A percentile compares a stretch with the other conserved stretches of the same genome.
Conservation (phyloP, 768 basidiomycete genomes). For the Tephrocybe rancida region DNA sequence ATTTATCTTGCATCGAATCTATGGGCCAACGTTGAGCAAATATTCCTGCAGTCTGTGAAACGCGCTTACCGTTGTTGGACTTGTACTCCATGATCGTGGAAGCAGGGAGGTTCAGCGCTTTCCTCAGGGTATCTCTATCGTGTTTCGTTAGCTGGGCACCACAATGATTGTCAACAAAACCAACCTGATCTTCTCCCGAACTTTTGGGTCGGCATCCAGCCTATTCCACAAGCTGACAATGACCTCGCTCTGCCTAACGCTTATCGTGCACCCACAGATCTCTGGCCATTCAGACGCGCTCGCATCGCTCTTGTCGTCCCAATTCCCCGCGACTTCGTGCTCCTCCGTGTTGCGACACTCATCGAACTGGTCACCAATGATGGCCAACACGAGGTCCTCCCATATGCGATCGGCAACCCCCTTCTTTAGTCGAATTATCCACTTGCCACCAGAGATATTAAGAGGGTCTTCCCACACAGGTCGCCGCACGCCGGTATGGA, state of each 20-base stretch:
- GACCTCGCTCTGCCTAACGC: conserved; percentile 91
- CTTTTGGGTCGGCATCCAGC: conserved; percentile 72
- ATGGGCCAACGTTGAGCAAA: conserved; percentile 2
- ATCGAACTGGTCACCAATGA: conserved; percentile 91
- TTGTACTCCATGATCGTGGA: conserved; percentile 93
- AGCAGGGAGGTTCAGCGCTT: conserved; percentile 73
- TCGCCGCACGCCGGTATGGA: conserved; percentile 81
- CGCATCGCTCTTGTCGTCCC: conserved; percentile 38
- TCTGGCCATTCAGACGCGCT: conserved; percentile 63
- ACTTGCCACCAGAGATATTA: conserved; percentile 88
- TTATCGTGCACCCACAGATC: conserved; percentile 95
- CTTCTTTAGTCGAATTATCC: conserved; percentile 92
- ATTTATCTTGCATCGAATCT: conserved; percentile 92
- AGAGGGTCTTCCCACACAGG: conserved; percentile 97
- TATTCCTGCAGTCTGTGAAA: not conserved
- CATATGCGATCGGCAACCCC: conserved; percentile 89
- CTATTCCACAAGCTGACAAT: conserved; percentile 94
- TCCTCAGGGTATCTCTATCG: conserved; percentile 76
- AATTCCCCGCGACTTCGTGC: conserved; percentile 27
- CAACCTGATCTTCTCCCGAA: conserved; percentile 82
- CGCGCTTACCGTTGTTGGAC: conserved; percentile 76
- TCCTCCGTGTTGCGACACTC: conserved; percentile 48
- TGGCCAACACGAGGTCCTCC: conserved; percentile 86
- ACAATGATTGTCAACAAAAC: conserved; percentile 23
- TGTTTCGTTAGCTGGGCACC: not conserved